phyloP scores from a whole-genome alignment of 2,329 filamentous ascomycete species.

The Alternaria metachromatica region DNA sequence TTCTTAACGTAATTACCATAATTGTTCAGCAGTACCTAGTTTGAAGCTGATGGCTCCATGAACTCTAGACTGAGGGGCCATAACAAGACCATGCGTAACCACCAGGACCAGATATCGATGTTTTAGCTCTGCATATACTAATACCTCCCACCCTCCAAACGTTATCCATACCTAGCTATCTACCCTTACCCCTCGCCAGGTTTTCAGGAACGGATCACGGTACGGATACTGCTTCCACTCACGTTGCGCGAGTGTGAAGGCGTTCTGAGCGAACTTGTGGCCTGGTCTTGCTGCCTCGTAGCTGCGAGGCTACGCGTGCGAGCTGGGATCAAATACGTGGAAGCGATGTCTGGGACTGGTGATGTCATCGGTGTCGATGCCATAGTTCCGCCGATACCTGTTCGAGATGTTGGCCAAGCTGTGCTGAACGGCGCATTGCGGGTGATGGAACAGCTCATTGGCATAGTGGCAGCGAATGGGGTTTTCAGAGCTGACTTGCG shows the following conservation, averaged over 20 bases:
- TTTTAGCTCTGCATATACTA: neutral
- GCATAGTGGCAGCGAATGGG: slow-evolving; percentile 22
- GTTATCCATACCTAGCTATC: neutral
- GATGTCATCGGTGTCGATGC: slow-evolving; percentile 32
- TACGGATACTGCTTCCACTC: neutral
- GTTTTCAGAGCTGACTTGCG: slow-evolving; percentile 38
- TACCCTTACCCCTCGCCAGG: neutral
- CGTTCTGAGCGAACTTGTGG: neutral
- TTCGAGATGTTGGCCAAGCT: slow-evolving; percentile 19
- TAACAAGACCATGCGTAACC: neutral
- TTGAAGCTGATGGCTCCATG: neutral
- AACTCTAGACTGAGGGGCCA: neutral
- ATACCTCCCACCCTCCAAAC: neutral
- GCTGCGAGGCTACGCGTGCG: neutral
- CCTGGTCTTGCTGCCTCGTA: neutral
- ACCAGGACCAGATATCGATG: neutral
- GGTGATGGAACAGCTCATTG: slow-evolving; percentile 33
- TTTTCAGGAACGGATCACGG: neutral
- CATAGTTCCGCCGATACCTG: slow-evolving; percentile 42
- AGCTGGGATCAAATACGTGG: neutral
- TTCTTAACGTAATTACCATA: neutral
- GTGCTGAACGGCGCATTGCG: slow-evolving; percentile 22
- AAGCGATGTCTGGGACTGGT: slow-evolving; percentile 17
- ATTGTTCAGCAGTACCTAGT: neutral
- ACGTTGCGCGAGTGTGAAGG: neutral